Evolutionary conservation across 2,329 filamentous ascomycete species (phyloP).

Genomic region (Rhynchosporium agropyri): DNA sequence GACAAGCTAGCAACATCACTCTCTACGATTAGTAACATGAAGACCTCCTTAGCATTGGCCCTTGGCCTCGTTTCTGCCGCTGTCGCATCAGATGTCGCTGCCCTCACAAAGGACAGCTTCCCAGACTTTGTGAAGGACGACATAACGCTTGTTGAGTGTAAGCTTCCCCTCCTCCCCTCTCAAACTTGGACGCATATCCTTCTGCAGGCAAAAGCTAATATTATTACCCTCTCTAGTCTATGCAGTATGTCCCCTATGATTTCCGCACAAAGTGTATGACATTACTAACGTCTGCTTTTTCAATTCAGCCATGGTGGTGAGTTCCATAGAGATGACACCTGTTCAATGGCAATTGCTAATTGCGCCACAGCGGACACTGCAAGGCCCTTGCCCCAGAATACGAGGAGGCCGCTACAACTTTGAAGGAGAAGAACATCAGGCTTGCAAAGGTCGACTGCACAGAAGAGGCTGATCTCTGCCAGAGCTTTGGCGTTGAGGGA

Average conservation of each 20-base stretch:
- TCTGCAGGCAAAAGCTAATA: slow-evolving; percentile 30
- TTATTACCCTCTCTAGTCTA: slow-evolving; percentile 62
- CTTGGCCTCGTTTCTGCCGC: slow-evolving; percentile 47
- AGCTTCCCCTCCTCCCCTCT: slow-evolving; percentile 44
- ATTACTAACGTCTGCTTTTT: slow-evolving; percentile 35
- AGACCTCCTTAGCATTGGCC: slow-evolving; percentile 40
- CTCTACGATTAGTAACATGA: slow-evolving; percentile 35
- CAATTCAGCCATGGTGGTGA: slow-evolving; percentile 44
- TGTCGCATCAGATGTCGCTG: slow-evolving; percentile 73
- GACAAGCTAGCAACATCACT: slow-evolving; percentile 22
- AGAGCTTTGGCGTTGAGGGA: slow-evolving; percentile 87
- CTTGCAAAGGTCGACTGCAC: slow-evolving; percentile 94
- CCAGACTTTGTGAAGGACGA: slow-evolving; percentile 80
- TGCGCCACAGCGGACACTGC: slow-evolving; percentile 71
- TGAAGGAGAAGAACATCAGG: slow-evolving; percentile 87
- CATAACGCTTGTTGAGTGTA: slow-evolving; percentile 93
- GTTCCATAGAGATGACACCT: slow-evolving; percentile 30
- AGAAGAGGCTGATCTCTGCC: slow-evolving; percentile 89
- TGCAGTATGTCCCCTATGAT: slow-evolving; percentile 76
- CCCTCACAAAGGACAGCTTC: slow-evolving; percentile 86
- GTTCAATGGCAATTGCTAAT: slow-evolving; percentile 38
- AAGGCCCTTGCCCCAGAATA: slow-evolving; percentile 95
- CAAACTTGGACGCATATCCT: background rate
- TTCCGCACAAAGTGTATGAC: slow-evolving; percentile 21
- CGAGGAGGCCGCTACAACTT: slow-evolving; percentile 79